Percentiles rank a stretch among this genome's conserved stretches.
These are phyloP conservation scores for Dipodascopsis uninucleata DNA, from an alignment of 805 yeast species.

Conservation along the genomic window DNA sequence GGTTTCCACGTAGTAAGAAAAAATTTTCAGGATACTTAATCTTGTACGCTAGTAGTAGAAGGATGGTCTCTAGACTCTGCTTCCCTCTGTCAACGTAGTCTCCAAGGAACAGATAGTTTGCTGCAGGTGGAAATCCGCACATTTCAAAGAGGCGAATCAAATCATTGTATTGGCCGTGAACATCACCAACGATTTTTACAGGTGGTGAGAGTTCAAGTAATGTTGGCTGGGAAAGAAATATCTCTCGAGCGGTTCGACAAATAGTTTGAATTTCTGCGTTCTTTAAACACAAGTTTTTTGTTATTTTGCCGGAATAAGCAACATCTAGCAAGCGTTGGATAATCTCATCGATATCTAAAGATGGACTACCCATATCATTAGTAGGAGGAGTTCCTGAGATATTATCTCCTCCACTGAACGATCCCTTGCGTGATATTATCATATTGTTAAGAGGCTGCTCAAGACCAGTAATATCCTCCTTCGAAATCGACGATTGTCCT, in stretches of 20 bases:
- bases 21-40: constrained; percentile 96
- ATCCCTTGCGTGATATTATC: no score
- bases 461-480: no score
- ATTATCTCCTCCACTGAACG: no score
- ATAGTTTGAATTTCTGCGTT: constrained; percentile 83
- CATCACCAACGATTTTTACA: constrained; percentile 86
- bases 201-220: constrained; percentile 82
- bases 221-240: constrained; percentile 86
- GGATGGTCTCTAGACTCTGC: constrained; percentile 88
- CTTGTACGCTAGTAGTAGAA: constrained; percentile 83
- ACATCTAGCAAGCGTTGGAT: constrained; percentile 91
- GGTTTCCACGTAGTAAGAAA: constrained; percentile 89
- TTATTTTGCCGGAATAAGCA: constrained; percentile 91
- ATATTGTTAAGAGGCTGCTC: no score
- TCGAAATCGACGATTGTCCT: no score
- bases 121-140: constrained; percentile 95
- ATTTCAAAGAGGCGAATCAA: constrained; percentile 84
- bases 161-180: constrained; percentile 95
- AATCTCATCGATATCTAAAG: constrained; percentile 71
- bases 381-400: no score
- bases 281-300: constrained; percentile 83
- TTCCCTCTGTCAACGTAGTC: constrained; percentile 98
- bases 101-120: constrained; percentile 88
- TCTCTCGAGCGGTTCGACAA: constrained; percentile 83
- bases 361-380: constrained; percentile 6